Base-by-base conservation (phyloP, 169 alveolate species). In the Eimeria tenella region DNA sequence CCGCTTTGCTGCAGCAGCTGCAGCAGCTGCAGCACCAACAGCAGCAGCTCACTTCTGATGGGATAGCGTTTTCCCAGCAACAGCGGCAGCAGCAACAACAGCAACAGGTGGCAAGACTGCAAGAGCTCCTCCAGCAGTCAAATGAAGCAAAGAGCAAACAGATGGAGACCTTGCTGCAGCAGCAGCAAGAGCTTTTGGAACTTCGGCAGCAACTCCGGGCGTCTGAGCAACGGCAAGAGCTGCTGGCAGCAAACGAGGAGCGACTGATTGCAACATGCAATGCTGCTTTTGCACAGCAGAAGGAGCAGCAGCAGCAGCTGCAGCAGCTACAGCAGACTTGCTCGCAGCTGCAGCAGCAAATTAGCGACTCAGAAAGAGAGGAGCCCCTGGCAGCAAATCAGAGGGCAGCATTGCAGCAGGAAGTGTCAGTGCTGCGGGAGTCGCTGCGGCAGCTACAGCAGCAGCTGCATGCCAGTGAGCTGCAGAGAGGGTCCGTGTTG, bases 271-370 rank as follows among this genome's bases (percentile, higher is more conserved):
- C 90, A 15, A 50, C 90, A 4, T 82, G 60, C 52, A 74, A 82
- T 11, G 90, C 90, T 21, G 75, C 90, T 4, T 21, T 82, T 15
- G 90, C 77, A 8, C 90, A 86, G 70, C 83, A 65, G 83, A 49
- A 86, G 82, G 71, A 86, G 93, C 93, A 65, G 82, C 73, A 86
- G 93, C 93, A 65, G 82, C 93, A 65, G 58, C 93, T 62, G 93
- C 82, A 63, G 82, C 79, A 50, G 83, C 83, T 63, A 31, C 93
- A 86, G 93, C 93, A 65, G 93, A 31, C 52, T 1, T 86, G 79
- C 52, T 8, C 5, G 83, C 56, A 86, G 65, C 93, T 86, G 93
- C 79, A 86, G 93, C 63, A 86, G 83, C 79, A 86, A 55, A 31
- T 50, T n/a, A 65, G 70, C 65, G 63, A 53, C 50, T 13, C 77